Evolutionary conservation across 768 basidiomycete species (phyloP), one percentile per base, ranked within the genome.

Genomic region (Kwoniella newhampshirensis): DNA sequence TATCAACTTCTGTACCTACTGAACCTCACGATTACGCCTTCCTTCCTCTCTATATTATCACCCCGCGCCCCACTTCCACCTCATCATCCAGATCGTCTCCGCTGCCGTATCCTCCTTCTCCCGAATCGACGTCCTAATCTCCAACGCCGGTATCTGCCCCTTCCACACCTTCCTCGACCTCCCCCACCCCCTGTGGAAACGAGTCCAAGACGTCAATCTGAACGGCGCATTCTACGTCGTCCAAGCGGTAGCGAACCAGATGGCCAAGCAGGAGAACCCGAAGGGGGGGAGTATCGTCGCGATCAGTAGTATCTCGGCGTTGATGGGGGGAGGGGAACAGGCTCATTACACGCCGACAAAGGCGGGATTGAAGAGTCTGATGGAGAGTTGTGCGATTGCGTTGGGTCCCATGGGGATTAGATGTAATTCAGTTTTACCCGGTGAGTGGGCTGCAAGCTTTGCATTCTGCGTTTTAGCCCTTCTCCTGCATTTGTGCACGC

Each of bases 301-400:
- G 20, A 83, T 88, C 25, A 86, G 86, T 11, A 86, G 85, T n/a
- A 88, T 88, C 57, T 87, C 86, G 25, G 88, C 87, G 0, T 80
- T 88, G 17, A 86, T 88, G 44, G 87, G 87, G 7, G 88, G 87
- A 15, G 87, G 82, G 61, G 77, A 83, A 54, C 87, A 88, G 77
- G 83, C 82, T 82, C 87, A 88, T 68, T 89, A 88, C 65, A 87
- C 86, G 2, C 87, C 87, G 4, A 88, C 88, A 4, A 88, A 89
- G 69, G 88, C 88, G 1, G 87, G 85, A 1, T 83, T 89, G 49
- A 81, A 86, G 41, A 86, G 84, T 26, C 75, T 89, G 62, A 89
- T 88, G 87, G 86, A 88, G 74, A 86, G 84, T 59, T 86, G 85
- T 64, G 86, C 87, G 3, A 83, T 87, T 40, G 87, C 87, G 3